phyloP scores from a whole-genome alignment of 352 stramenopile species.

The Pseudoperonospora humuli region DNA sequence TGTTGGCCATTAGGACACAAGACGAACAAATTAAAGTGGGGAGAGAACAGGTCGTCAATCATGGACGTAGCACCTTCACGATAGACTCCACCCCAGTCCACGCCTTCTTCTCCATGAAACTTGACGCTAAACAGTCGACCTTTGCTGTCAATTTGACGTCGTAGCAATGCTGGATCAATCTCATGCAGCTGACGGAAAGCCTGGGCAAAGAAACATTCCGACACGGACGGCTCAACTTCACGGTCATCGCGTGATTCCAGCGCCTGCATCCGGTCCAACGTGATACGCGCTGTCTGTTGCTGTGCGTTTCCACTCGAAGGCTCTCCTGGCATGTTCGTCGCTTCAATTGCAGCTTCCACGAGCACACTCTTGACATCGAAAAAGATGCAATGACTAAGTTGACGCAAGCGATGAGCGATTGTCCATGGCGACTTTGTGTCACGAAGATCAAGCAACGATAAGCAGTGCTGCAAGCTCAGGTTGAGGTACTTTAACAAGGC shows the following conservation, averaged over 20 bases:
- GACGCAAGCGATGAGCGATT: constrained; percentile 56
- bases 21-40: constrained; percentile 80
- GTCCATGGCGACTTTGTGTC: constrained; percentile 68
- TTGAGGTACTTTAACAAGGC: constrained; percentile 82
- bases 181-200: constrained; percentile 86
- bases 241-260: constrained; percentile 84
- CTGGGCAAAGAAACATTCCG: constrained; percentile 91
- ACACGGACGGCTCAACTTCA: constrained; percentile 80
- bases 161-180: constrained; percentile 78
- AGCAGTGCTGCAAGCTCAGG: constrained; percentile 48
- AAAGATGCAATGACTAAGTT: constrained; percentile 81
- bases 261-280: constrained; percentile 74
- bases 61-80: constrained; percentile 84
- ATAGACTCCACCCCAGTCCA: constrained; percentile 87
- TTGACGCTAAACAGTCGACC: constrained; percentile 85
- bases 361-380: constrained; percentile 79
- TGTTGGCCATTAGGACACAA: constrained; percentile 83
- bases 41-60: constrained; percentile 84
- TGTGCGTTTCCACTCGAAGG: constrained; percentile 34
- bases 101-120: constrained; percentile 83
- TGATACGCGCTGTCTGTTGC: constrained; percentile 76
- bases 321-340: constrained; percentile 52
- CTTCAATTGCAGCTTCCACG: constrained; percentile 75
- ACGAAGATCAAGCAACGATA: constrained; percentile 70
- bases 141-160: constrained; percentile 86